Base-by-base conservation (phyloP, 129 eudicot species). In the Artemisia annua region DNA sequence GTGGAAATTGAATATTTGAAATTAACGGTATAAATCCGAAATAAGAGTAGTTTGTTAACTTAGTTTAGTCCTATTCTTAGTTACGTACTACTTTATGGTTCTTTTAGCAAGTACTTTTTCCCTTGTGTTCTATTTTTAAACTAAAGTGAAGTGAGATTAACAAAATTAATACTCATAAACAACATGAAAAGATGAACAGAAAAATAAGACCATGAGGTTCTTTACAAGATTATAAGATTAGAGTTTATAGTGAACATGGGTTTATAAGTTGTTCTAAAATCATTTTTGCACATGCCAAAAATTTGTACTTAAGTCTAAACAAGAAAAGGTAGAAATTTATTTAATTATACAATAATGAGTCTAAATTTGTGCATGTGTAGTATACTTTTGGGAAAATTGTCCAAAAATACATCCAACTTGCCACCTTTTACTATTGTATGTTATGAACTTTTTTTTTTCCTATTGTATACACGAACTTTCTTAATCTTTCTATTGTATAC, bases 11-110 rank as follows among this genome's bases (percentile, higher is more conserved):
- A 16, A 13, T 4, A 20, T 70, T 78, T 70, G 60, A 71, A 63
- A 78, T 48, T 62, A 78, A 70, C 76, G 67, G 72, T 50, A 78
- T 63, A 71, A 78, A 49, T 78, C 72, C 67, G 67, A 78, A 77
- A 70, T 22, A 15, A 4, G 17, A 70, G 62, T 70, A 78, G 81
- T 32, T 74, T 1, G n/a, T 46, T 7, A 3, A 10, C 43, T 74
- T 5, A 59, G 39, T 26, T 11, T 48, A n/a, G 32, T 13, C 46
- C 46, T 67, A 57, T 14, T 43, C 18, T 17, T 44, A 5, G 17
- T 44, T 49, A 61, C 7, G 3, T 6, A 13, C 16, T 10, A 62
- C 48, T 56, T 70, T 60, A 48, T 62, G 54, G 51, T 53, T 14
- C 26, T 66, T 39, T 53, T 44, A 5, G 55, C 10, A 2, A 52